Percentiles rank a stretch among this genome's conserved stretches.
Conservation (phyloP, 805 yeast species). For the Candida maesae region DNA sequence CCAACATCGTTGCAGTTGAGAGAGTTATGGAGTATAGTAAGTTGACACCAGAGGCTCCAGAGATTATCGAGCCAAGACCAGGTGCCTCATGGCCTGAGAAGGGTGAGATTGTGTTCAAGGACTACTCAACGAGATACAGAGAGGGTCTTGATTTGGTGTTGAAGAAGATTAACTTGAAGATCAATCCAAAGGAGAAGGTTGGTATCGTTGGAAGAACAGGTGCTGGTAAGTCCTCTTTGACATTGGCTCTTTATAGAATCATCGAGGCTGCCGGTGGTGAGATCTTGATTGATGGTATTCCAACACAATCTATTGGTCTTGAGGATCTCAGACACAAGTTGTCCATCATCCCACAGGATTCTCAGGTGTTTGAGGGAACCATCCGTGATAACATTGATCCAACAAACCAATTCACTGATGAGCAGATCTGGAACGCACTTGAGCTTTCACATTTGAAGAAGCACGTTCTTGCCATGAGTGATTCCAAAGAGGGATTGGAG, state of each 20-base stretch:
- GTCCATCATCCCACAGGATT: slow-evolving; percentile 91
- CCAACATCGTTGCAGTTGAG: slow-evolving; percentile 95
- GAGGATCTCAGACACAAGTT: slow-evolving; percentile 71
- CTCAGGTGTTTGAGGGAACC: slow-evolving; percentile 87
- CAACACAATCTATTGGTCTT: slow-evolving; percentile 67
- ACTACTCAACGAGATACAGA: slow-evolving; percentile 84
- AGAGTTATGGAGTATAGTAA: slow-evolving; percentile 84
- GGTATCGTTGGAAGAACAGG: slow-evolving; percentile 98
- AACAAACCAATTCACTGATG: slow-evolving; percentile 58
- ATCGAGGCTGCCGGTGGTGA: slow-evolving; percentile 74
- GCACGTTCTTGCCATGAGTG: slow-evolving; percentile 55
- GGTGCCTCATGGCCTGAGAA: slow-evolving; percentile 65
- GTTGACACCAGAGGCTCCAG: slow-evolving; percentile 84
- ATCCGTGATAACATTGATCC: slow-evolving; percentile 88
- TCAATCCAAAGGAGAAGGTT: slow-evolving; percentile 75
- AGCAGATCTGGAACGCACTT: slow-evolving; percentile 78
- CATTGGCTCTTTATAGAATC: slow-evolving; percentile 78
- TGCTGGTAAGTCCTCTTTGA: slow-evolving; percentile 88
- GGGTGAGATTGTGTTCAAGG: slow-evolving; percentile 63
- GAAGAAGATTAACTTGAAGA: slow-evolving; percentile 57
- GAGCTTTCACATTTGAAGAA: slow-evolving; percentile 73
- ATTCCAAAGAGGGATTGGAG: slow-evolving; percentile 51
- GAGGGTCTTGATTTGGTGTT: slow-evolving; percentile 76
- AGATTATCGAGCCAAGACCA: slow-evolving; percentile 64
- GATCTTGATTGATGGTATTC: slow-evolving; percentile 66